Conservation (phyloP, 345 rosid genomes). For the Aegle marmelos region DNA sequence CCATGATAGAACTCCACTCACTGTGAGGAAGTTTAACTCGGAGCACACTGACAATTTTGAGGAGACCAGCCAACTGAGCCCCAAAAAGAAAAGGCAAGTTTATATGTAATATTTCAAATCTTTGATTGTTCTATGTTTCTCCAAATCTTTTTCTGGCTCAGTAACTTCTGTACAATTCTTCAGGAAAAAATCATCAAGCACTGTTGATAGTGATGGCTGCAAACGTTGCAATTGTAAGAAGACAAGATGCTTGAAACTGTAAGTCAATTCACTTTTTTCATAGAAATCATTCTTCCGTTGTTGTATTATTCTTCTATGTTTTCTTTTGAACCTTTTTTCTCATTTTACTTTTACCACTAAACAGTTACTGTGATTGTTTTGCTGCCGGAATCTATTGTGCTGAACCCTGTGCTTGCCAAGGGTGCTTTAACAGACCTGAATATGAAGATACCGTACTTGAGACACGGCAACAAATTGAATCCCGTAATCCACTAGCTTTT, state of each 20-base stretch:
- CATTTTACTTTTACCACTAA: slow-evolving; percentile 8
- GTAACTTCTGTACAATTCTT: background rate
- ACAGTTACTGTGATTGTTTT: slow-evolving; percentile 74
- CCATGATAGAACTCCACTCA: slow-evolving; percentile 23
- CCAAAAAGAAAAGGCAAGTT: slow-evolving; percentile 46
- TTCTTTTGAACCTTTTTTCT: background rate
- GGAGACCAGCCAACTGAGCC: slow-evolving; percentile 33
- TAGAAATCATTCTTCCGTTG: background rate
- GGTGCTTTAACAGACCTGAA: slow-evolving; percentile 58
- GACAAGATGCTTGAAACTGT: slow-evolving; percentile 64
- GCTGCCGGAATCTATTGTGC: slow-evolving; percentile 58
- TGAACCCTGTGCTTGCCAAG: slow-evolving; percentile 56
- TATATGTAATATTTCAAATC: slow-evolving; percentile 1
- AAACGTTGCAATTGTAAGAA: slow-evolving; percentile 63
- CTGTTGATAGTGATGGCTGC: slow-evolving; percentile 40
- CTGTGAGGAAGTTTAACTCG: slow-evolving; percentile 29
- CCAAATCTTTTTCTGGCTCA: background rate
- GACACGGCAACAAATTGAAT: slow-evolving; percentile 50
- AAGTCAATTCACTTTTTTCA: slow-evolving; percentile 24
- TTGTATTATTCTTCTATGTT: background rate
- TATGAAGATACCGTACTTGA: slow-evolving; percentile 49
- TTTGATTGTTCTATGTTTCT: background rate
- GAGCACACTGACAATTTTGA: slow-evolving; percentile 37
- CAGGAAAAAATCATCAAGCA: slow-evolving; percentile 43
- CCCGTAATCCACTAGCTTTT: slow-evolving; percentile 66